A percentile compares a stretch with the other conserved stretches of the same genome.
phyloP scores from a whole-genome alignment of 345 rosid genomes.

The Clarkia xantiana region DNA sequence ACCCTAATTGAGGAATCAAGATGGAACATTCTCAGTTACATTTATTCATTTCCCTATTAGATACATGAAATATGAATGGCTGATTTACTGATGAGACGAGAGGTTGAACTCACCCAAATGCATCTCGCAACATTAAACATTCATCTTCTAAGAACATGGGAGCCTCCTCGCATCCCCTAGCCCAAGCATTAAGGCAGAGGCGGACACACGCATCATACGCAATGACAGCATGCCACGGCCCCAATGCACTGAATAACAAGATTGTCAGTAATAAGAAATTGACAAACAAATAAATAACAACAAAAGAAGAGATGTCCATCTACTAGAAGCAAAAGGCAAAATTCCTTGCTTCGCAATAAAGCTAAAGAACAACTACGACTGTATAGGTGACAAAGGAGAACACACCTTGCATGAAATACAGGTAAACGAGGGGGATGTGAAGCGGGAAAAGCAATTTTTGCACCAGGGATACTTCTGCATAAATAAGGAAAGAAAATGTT shows the following conservation, averaged over 20 bases:
- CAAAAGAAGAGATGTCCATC: background rate
- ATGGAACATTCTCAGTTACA: background rate
- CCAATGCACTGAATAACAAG: conserved; percentile 47
- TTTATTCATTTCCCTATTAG: background rate
- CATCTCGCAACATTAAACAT: conserved; percentile 71
- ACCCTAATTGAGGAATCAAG: conserved; percentile 25
- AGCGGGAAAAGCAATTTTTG: conserved; percentile 38
- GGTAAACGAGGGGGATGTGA: conserved; percentile 65
- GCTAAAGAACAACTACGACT: too few species aligned
- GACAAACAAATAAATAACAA: background rate
- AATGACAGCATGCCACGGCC: conserved; percentile 95
- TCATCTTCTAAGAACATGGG: conserved; percentile 90
- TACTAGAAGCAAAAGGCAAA: background rate
- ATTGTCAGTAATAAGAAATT: background rate
- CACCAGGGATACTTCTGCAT: conserved; percentile 32
- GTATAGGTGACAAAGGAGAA: too few species aligned
- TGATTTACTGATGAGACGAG: background rate
- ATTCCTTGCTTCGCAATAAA: too few species aligned
- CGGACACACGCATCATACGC: conserved; percentile 97
- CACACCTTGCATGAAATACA: conserved; percentile 82
- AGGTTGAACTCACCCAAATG: conserved; percentile 59
- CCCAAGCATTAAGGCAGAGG: conserved; percentile 98
- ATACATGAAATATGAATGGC: too few species aligned
- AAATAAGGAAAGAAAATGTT: background rate
- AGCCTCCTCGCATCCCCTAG: conserved; percentile 95